Evolutionary conservation across 805 yeast species (phyloP).

Genomic region (Metschnikowia sp.): DNA sequence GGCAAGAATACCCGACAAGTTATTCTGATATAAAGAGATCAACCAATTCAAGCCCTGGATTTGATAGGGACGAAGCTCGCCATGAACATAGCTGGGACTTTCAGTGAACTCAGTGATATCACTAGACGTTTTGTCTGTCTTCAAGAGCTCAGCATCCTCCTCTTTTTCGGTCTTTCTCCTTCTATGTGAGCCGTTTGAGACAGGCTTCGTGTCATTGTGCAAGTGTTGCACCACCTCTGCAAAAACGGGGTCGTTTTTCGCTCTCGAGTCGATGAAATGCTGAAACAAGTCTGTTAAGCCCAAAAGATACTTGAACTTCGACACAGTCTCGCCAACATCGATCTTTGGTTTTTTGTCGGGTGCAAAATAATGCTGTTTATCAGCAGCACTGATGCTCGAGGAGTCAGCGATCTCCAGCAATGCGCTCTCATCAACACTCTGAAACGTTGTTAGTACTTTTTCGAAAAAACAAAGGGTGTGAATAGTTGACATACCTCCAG

Average conservation of each 20-base stretch:
- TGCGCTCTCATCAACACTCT: slow-evolving; percentile 1
- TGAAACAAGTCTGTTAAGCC: slow-evolving; percentile 64
- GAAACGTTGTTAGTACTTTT: neutral
- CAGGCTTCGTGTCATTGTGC: slow-evolving; percentile 15
- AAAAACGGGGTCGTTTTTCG: slow-evolving; percentile 57
- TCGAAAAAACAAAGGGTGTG: no score
- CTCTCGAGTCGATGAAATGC: slow-evolving; percentile 65
- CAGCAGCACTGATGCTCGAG: neutral
- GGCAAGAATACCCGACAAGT: slow-evolving; percentile 72
- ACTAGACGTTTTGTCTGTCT: slow-evolving; percentile 42
- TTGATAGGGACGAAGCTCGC: slow-evolving; percentile 68
- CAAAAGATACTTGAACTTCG: slow-evolving; percentile 62
- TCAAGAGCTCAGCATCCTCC: slow-evolving; percentile 72
- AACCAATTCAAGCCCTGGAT: slow-evolving; percentile 82
- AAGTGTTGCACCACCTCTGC: slow-evolving; percentile 48
- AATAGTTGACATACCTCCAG: slow-evolving; percentile 13
- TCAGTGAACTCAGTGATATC: slow-evolving; percentile 47
- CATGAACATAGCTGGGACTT: slow-evolving; percentile 51
- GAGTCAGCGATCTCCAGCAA: neutral
- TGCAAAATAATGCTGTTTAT: slow-evolving; percentile 27
- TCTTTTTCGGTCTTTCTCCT: slow-evolving; percentile 73
- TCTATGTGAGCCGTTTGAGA: slow-evolving; percentile 32
- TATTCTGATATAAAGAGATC: slow-evolving; percentile 62
- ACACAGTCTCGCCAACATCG: slow-evolving; percentile 57
- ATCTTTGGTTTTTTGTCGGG: slow-evolving; percentile 37